Base-by-base conservation (phyloP, 2,329 filamentous ascomycete species). In the Arthrobotrys sinensis region DNA sequence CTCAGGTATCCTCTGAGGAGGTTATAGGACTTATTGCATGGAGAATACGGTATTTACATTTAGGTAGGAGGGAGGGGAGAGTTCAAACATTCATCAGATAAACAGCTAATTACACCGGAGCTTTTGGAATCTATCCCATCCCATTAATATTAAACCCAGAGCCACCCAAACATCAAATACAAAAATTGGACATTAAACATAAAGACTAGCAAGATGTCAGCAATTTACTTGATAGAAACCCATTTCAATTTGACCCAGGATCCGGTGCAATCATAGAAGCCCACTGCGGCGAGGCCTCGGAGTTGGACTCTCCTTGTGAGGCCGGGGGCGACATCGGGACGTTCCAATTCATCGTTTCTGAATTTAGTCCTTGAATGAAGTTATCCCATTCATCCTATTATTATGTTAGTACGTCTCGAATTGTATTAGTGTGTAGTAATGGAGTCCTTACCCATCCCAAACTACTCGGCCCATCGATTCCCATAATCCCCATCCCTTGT, bases 301-400 rank as follows among this genome's bases (percentile, higher is more conserved):
- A 62, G n/a, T 45, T 67, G 8, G 38, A 53, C 14, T 71, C 73
- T 19, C 57, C 73, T 19, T 68, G 55, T 3, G 73, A 66, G 3
- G 38, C 53, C 5, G 72, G 52, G 14, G 72, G 73, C 14, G 73
- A 77, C 62, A 77, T 53, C 21, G 73, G 73, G 28, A 77, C 46
- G 53, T 46, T 77, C 73, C 73, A 77, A 62, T 60, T 80, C 63
- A 77, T 79, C 12, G 71, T 53, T 53, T 81, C 81, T 36, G 81
- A 73, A 36, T 78, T 81, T 45, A 81, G 81, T 53, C 80, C 81
- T 63, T 81, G 80, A 45, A 81, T 80, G 45, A 81, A 81, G 11
- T 72, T 80, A 65, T 81, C 81, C 81, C 81, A 81, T 46, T 81
- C 80, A 48, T 81, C 80, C 80, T 81, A 72, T 43, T 21, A 57